phyloP scores from a whole-genome alignment of 805 yeast genomes.

The Wickerhamomyces queroliae region DNA sequence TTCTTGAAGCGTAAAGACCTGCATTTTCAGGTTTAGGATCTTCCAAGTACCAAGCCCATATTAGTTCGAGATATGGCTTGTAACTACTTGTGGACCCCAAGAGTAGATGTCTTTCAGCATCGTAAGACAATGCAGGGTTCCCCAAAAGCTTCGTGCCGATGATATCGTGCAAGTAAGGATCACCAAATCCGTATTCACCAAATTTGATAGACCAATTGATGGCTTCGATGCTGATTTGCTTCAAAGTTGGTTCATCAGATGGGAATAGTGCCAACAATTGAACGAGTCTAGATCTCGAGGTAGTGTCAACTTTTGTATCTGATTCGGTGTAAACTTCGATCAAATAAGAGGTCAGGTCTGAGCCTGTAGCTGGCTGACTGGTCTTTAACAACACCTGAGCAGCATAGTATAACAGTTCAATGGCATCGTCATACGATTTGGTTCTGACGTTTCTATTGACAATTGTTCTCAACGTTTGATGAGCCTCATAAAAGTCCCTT shows the following conservation, averaged over 20 bases:
- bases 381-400: slow-evolving; percentile 62
- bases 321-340: slow-evolving; percentile 62
- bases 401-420: slow-evolving; percentile 67
- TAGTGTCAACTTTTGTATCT: slow-evolving; percentile 33
- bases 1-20: slow-evolving; percentile 40
- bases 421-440: slow-evolving; percentile 63
- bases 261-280: slow-evolving; percentile 39
- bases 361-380: slow-evolving; percentile 72
- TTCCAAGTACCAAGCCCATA: slow-evolving; percentile 39
- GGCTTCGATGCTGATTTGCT: slow-evolving; percentile 60
- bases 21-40: slow-evolving; percentile 23
- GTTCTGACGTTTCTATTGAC: slow-evolving; percentile 76
- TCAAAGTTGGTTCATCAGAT: slow-evolving; percentile 53
- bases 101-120: slow-evolving; percentile 69
- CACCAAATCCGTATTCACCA: slow-evolving; percentile 57
- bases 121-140: slow-evolving; percentile 41
- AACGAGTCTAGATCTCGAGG: slow-evolving; percentile 40
- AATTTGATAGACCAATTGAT: slow-evolving; percentile 58
- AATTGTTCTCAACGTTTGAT: slow-evolving; percentile 87
- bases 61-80: slow-evolving; percentile 38
- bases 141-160: slow-evolving; percentile 62
- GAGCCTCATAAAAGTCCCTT: slow-evolving; percentile 90
- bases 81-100: slow-evolving; percentile 48
- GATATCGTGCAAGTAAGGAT: slow-evolving; percentile 65
- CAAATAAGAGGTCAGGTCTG: slow-evolving; percentile 69